Evolutionary conservation across 352 stramenopile genomes (phyloP).

Genomic region (Thraustochytrium sp.): DNA sequence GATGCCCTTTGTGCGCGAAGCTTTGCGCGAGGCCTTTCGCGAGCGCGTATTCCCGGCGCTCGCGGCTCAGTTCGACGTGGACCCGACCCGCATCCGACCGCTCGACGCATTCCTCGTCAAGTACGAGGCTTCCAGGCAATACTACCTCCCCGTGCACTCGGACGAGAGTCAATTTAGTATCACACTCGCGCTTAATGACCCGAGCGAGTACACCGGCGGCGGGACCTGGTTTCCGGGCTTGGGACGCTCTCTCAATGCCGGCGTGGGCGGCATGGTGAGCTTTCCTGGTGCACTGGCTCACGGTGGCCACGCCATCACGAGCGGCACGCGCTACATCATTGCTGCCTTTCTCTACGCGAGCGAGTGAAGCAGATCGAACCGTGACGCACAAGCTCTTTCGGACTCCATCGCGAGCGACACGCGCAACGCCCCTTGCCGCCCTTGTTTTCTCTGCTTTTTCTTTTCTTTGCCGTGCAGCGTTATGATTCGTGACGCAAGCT

Average conservation of each 20-base stretch:
- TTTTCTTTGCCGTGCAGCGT: background rate
- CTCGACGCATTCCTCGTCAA: slow-evolving; percentile 77
- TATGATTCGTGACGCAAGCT: background rate
- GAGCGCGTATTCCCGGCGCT: slow-evolving; percentile 61
- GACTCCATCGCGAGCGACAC: background rate
- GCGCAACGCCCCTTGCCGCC: background rate
- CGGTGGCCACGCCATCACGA: background rate
- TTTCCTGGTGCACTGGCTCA: background rate
- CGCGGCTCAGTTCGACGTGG: slow-evolving; percentile 55
- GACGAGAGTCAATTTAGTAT: slow-evolving; percentile 88
- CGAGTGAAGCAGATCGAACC: too few species aligned
- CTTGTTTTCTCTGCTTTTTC: background rate
- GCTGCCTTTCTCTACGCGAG: background rate
- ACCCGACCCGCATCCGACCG: slow-evolving; percentile 58
- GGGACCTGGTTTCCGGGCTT: slow-evolving; percentile 82
- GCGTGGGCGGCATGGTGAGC: background rate
- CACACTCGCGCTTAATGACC: slow-evolving; percentile 76
- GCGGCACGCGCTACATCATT: background rate
- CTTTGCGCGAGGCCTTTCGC: slow-evolving; percentile 46
- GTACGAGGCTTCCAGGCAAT: slow-evolving; percentile 64
- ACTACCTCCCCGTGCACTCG: slow-evolving; percentile 74
- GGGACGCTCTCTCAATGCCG: background rate
- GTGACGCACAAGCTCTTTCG: background rate
- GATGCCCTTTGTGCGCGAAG: background rate
- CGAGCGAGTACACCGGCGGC: slow-evolving; percentile 73